phyloP scores from a whole-genome alignment of 352 stramenopile species.

The Phytophthora constricta region DNA sequence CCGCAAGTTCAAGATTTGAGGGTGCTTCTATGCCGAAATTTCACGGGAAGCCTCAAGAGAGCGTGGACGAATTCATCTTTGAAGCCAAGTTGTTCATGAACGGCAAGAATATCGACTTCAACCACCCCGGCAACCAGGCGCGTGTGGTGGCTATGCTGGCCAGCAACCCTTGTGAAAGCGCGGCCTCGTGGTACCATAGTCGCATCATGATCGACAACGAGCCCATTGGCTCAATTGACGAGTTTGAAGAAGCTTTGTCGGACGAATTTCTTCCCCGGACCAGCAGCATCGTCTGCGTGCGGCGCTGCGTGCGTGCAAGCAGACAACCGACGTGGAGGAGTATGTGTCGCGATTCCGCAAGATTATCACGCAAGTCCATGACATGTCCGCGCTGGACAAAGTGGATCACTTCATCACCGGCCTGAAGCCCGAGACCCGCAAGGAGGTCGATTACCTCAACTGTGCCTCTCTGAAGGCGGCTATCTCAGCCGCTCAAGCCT shows the following conservation, averaged over 20 bases:
- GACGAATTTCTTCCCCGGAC: constrained; percentile 31
- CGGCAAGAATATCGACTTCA: constrained; percentile 18
- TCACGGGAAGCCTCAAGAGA: constrained; percentile 9
- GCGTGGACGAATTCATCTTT: constrained; percentile 15
- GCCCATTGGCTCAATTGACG: constrained; percentile 7
- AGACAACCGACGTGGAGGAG: constrained; percentile 16
- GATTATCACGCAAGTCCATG: constrained; percentile 23
- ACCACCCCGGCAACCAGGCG: not conserved
- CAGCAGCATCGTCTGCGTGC: constrained; percentile 32
- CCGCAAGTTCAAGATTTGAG: constrained; percentile 10
- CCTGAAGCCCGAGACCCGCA: constrained; percentile 5
- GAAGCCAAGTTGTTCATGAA: constrained; percentile 18
- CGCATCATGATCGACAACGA: constrained; percentile 12
- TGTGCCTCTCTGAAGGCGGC: constrained; percentile 3
- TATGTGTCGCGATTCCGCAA: constrained; percentile 29
- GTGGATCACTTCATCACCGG: constrained; percentile 33
- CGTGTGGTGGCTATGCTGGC: constrained; percentile 16
- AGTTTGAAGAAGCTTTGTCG: constrained; percentile 13
- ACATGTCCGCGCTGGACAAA: constrained; percentile 32
- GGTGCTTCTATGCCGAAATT: constrained; percentile 16
- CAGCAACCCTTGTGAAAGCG: constrained; percentile 8
- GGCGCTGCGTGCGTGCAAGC: constrained; percentile 11
- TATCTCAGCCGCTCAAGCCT: constrained; percentile 5
- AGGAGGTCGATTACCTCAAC: constrained; percentile 14
- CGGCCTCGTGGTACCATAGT: constrained; percentile 14